These are phyloP conservation scores for Apiotrichum akiyoshidainum DNA, from an alignment of 1,284 basidiomycete species.

Conservation along the genomic window DNA sequence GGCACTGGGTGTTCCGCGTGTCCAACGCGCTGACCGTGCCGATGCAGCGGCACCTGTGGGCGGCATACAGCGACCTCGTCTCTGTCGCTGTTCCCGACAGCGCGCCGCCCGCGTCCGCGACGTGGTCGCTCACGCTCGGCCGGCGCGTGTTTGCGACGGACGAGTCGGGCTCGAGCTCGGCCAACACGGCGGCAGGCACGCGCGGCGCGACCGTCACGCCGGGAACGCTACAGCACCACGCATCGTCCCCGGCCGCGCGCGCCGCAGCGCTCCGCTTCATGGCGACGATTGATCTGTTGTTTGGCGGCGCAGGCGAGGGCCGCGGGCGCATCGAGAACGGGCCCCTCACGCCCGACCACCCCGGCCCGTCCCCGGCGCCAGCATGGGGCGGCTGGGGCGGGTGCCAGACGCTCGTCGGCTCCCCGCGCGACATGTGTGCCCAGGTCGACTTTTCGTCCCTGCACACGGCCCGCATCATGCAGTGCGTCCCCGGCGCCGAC, in stretches of 20 bases:
- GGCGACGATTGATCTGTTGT: slow-evolving; percentile 2
- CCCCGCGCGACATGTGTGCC: slow-evolving; percentile 1
- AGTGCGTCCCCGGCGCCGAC: slow-evolving; percentile 1
- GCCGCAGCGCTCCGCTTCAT: slow-evolving; percentile 7
- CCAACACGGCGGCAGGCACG: not conserved
- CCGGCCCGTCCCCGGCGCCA: not conserved
- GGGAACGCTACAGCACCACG: slow-evolving; percentile 1
- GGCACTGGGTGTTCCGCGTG: not conserved
- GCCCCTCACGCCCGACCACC: not conserved
- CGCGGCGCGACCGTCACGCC: not conserved
- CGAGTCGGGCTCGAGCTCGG: not conserved
- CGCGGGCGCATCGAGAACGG: not conserved
- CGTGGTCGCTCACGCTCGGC: slow-evolving; percentile 2
- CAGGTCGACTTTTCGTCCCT: not conserved
- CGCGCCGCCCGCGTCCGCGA: not conserved
- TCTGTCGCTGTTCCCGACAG: not conserved
- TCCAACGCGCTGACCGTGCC: slow-evolving; percentile 1
- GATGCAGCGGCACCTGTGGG: slow-evolving; percentile 8
- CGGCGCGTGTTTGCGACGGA: not conserved
- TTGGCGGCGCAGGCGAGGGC: not conserved
- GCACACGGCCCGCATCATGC: slow-evolving; percentile 5
- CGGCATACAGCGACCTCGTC: slow-evolving; percentile 1
- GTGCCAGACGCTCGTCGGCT: not conserved
- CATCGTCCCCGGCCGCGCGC: not conserved
- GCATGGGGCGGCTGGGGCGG: slow-evolving; percentile 7